Evolutionary conservation across 139 green algal genomes (phyloP).

Genomic region (Coelastrella sp.): DNA sequence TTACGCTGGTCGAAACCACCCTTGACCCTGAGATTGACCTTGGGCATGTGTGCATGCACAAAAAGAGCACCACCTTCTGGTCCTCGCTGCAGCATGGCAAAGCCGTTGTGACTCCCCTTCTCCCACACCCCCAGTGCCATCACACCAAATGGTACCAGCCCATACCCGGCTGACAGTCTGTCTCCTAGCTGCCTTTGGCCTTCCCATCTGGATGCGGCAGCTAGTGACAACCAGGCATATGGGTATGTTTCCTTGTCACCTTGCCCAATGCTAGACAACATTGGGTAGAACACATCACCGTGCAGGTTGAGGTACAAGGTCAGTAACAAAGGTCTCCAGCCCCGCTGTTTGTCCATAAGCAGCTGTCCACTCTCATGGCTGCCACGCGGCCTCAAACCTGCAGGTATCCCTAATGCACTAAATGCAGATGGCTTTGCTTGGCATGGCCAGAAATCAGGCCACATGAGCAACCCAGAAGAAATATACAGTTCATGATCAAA

Average conservation of each 20-base stretch:
- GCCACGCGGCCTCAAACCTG: neutral
- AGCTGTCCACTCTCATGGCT: conserved; percentile 19
- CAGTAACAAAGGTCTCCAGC: neutral
- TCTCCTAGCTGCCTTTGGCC: neutral
- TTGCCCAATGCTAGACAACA: neutral
- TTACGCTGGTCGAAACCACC: neutral
- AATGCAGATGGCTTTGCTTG: neutral
- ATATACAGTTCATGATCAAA: neutral
- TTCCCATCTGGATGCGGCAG: neutral
- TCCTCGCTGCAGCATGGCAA: neutral
- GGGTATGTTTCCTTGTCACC: conserved; percentile 20
- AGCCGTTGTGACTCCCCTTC: neutral
- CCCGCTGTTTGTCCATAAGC: neutral
- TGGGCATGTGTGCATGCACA: neutral
- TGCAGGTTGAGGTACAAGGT: neutral
- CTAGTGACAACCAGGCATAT: neutral
- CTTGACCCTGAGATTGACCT: neutral
- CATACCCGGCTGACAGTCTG: neutral
- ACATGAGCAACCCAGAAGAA: neutral
- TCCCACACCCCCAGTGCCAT: neutral
- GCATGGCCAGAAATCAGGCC: neutral
- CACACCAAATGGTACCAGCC: neutral
- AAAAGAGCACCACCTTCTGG: neutral
- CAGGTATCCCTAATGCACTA: neutral
- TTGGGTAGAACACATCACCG: neutral